A percentile compares a stretch with the other conserved stretches of the same genome.
Conservation (phyloP, 805 yeast species). For the Wickerhamomyces mucosus region DNA sequence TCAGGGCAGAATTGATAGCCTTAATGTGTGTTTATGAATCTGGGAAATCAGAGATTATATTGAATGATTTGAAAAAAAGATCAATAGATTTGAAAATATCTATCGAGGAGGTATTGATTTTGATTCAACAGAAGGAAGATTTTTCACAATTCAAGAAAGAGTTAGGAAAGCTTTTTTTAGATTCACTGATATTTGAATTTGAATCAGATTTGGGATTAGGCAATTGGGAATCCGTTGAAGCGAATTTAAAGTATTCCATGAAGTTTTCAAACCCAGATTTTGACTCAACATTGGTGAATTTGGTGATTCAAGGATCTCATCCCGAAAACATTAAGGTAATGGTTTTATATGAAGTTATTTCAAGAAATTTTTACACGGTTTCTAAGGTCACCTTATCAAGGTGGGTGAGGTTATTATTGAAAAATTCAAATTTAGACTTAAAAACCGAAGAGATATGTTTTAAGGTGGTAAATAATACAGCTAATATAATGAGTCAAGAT, state of each 20-base stretch:
- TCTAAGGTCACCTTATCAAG: slow-evolving; percentile 12
- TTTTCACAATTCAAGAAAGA: slow-evolving; percentile 7
- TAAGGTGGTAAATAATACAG: slow-evolving; percentile 5
- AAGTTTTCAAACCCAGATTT: slow-evolving; percentile 9
- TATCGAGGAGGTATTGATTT: slow-evolving; percentile 10
- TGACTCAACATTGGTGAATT: slow-evolving; percentile 18
- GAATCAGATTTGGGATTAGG: slow-evolving; percentile 18
- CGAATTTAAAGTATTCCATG: slow-evolving; percentile 14
- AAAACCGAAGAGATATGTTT: slow-evolving; percentile 6
- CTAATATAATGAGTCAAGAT: slow-evolving; percentile 1
- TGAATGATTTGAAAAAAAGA: slow-evolving; percentile 1
- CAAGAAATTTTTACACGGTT: slow-evolving; percentile 15
- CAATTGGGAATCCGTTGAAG: slow-evolving; percentile 14
- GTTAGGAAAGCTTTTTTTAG: slow-evolving; percentile 16
- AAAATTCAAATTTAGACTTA: slow-evolving; percentile 3
- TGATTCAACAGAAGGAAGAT: slow-evolving; percentile 6
- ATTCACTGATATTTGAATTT: slow-evolving; percentile 15
- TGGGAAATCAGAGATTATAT: neutral
- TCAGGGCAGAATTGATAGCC: slow-evolving; percentile 9
- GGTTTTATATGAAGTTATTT: slow-evolving; percentile 15
- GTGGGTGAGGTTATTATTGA: slow-evolving; percentile 22
- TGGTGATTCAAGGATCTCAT: slow-evolving; percentile 7
- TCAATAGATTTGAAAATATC: slow-evolving; percentile 7
- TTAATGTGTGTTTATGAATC: slow-evolving; percentile 9
- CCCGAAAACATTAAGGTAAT: slow-evolving; percentile 13